Conservation (phyloP, 805 yeast genomes). For the Myxozyma neotropica region DNA sequence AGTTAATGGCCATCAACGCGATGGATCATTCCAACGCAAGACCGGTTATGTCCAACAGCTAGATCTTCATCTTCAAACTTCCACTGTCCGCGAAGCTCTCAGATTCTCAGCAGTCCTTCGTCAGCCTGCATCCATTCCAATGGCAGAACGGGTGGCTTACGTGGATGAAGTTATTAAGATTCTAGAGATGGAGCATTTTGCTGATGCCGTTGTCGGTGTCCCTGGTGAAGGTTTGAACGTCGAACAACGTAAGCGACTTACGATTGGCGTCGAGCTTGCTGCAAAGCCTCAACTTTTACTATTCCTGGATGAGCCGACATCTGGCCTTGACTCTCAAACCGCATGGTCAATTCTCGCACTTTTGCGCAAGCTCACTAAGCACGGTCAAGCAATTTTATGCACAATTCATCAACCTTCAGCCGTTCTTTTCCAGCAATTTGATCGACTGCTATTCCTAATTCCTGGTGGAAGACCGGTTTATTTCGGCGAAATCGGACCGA, state of each 20-base stretch:
- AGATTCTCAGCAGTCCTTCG: conserved; percentile 72
- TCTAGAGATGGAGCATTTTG: conserved; percentile 68
- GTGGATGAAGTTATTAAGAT: conserved; percentile 68
- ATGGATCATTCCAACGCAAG: conserved; percentile 69
- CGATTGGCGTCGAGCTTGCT: conserved; percentile 73
- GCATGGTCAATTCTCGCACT: conserved; percentile 72
- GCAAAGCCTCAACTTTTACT: conserved; percentile 67
- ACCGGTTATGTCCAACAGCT: conserved; percentile 85
- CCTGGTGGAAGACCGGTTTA: conserved; percentile 80
- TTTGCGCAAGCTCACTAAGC: conserved; percentile 65
- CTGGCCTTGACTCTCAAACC: conserved; percentile 67
- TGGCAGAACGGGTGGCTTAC: conserved; percentile 62
- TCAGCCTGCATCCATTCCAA: conserved; percentile 60
- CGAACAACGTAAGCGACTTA: conserved; percentile 66
- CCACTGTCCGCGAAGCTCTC: conserved; percentile 76
- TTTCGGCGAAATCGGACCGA: conserved; percentile 76
- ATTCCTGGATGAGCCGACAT: conserved; percentile 70
- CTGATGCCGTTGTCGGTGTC: conserved; percentile 78
- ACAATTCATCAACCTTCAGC: conserved; percentile 85
- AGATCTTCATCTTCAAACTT: conserved; percentile 68
- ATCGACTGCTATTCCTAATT: conserved; percentile 64
- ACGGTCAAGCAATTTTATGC: conserved; percentile 75
- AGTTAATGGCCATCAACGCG: conserved; percentile 69
- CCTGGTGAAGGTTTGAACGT: conserved; percentile 74
- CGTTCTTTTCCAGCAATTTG: conserved; percentile 65